Evolutionary conservation across 148 eudicot genomes (phyloP).

Genomic region (Rhododendron vialii): DNA sequence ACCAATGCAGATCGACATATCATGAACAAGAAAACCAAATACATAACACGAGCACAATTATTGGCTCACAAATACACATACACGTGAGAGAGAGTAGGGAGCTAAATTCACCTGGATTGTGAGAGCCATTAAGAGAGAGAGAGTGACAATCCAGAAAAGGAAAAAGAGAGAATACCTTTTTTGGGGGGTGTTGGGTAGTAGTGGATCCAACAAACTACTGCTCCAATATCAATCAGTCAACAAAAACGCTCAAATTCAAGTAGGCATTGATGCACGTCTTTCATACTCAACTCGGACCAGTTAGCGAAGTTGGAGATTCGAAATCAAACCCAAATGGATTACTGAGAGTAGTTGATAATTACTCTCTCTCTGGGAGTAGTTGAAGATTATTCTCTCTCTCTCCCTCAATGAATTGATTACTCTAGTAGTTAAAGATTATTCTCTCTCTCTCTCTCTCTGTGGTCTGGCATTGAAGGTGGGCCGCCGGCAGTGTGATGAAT

Average conservation of each 20-base stretch:
- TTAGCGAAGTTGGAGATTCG: constrained; percentile 5
- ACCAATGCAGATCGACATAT: background rate
- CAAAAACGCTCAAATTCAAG: background rate
- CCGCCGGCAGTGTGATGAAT: background rate
- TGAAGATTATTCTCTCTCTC: background rate
- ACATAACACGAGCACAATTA: background rate
- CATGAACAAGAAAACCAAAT: background rate
- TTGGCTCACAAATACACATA: background rate
- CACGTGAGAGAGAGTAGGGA: background rate
- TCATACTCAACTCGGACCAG: background rate
- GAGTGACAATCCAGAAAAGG: background rate
- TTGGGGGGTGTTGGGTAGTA: background rate
- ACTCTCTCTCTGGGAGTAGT: background rate
- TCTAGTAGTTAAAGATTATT: background rate
- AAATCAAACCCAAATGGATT: background rate
- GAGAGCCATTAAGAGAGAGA: background rate
- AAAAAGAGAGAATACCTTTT: background rate
- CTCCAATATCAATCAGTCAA: background rate
- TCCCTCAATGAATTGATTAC: background rate
- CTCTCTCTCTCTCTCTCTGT: background rate
- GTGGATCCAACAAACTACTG: background rate
- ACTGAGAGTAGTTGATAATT: background rate
- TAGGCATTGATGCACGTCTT: background rate
- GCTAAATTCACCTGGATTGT: background rate
- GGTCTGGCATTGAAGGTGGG: background rate